Evolutionary conservation across 768 basidiomycete genomes (phyloP).

Genomic region (Rhizopogon sp.): DNA sequence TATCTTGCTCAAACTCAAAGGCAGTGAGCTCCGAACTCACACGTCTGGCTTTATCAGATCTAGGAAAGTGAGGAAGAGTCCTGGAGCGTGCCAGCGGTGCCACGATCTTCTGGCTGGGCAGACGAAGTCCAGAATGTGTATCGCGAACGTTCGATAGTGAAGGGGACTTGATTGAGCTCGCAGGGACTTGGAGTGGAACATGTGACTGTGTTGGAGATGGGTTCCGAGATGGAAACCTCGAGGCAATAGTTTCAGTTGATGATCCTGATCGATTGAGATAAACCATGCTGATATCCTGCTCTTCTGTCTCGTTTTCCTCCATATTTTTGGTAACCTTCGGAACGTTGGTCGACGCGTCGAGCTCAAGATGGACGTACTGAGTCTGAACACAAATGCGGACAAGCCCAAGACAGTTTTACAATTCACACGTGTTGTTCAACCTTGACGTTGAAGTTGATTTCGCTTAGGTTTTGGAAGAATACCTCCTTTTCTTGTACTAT

Average conservation of each 20-base stretch:
- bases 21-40: conserved; percentile 32
- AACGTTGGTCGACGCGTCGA: not conserved
- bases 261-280: conserved; percentile 21
- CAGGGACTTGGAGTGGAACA: not conserved
- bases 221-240: conserved; percentile 13
- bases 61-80: conserved; percentile 38
- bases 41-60: conserved; percentile 24
- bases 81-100: conserved; percentile 34
- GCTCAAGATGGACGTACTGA: not conserved
- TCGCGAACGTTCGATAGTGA: conserved; percentile 28
- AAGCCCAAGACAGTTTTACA: not conserved
- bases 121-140: conserved; percentile 9
- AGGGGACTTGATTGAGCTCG: conserved; percentile 24
- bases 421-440: not conserved
- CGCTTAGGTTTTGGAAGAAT: not conserved
- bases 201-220: conserved; percentile 11
- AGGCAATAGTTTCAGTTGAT: conserved; percentile 16
- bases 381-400: no score
- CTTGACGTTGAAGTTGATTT: not conserved
- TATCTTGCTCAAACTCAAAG: conserved; percentile 44
- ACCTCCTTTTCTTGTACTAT: not conserved
- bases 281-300: conserved; percentile 24
- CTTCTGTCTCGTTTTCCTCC: conserved; percentile 14
- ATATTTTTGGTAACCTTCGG: not conserved
- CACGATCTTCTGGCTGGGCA: not conserved